These are phyloP conservation scores for Keqinozyma sinolaborantium DNA, from an alignment of 1,139 yeast species.

Conservation along the genomic window DNA sequence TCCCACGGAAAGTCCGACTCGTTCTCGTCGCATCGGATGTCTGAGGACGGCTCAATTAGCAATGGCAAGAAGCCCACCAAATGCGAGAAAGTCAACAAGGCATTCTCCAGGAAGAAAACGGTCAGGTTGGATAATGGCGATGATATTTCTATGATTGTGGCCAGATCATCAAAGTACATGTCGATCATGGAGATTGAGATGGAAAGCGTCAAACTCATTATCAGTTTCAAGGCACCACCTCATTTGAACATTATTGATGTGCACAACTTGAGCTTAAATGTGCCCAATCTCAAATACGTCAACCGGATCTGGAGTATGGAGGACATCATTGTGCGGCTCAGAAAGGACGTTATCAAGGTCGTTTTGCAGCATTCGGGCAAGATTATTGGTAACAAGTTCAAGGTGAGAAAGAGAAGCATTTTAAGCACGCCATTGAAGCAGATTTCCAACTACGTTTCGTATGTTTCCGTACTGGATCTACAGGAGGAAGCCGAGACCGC, in stretches of 20 bases:
- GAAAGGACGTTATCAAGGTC: conserved; percentile 65
- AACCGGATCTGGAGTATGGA: conserved; percentile 78
- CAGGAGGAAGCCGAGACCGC: conserved; percentile 21
- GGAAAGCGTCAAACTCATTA: conserved; percentile 48
- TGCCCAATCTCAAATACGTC: conserved; percentile 63
- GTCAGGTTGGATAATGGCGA: conserved; percentile 13
- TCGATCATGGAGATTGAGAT: conserved; percentile 61
- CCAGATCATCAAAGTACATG: conserved; percentile 63
- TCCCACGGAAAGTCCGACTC: not conserved
- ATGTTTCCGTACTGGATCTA: conserved; percentile 37
- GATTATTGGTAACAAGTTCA: conserved; percentile 73
- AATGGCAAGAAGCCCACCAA: conserved; percentile 4
- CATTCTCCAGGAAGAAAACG: conserved; percentile 16
- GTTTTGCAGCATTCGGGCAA: conserved; percentile 76
- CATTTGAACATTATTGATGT: conserved; percentile 66
- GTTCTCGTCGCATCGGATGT: not conserved
- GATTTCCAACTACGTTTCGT: conserved; percentile 36
- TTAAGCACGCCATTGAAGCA: conserved; percentile 41
- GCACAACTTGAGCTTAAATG: conserved; percentile 57
- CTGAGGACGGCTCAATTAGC: not conserved
- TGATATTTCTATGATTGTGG: conserved; percentile 17
- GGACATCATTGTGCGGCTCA: conserved; percentile 62
- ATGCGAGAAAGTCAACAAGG: too few relatives aligned
- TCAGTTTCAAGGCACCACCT: conserved; percentile 78
- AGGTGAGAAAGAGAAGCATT: conserved; percentile 28